Evolutionary conservation across 768 basidiomycete genomes (phyloP), one percentile per base, ranked within the genome.

Genomic region (Inosperma sp.): DNA sequence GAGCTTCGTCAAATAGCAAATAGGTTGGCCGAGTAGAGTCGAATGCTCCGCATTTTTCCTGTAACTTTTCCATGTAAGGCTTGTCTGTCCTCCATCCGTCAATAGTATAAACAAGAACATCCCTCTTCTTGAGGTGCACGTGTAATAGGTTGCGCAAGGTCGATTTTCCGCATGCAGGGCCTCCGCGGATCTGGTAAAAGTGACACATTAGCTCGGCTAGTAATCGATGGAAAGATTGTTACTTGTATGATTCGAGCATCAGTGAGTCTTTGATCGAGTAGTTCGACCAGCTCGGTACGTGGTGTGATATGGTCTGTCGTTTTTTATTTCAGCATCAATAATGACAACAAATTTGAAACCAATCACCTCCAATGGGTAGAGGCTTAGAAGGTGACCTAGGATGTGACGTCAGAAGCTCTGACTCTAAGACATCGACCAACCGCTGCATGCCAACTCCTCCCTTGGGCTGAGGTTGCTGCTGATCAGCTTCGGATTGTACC

Each of bases 1-100:
- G 44, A 34, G 21, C 44, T 23, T 46, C 31, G 31, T 46, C 44
- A 46, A 46, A 46, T 22, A 46, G 44, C 34, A 46, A 46, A 34
- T 34, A 34, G 13, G 31, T 46, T 33, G 44, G 44, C 8, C 21
- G 31, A 23, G 44, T 46, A 34, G 19, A 33, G 21, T 46, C 30
- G 39, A 22, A 40, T 19, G 39, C 39, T 19, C 39, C 22, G 19
- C 16, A 25, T 22, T 40, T 25, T n/a, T n/a, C n/a, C n/a, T 40
- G 22, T 41, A 41, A 25, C 40, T 25, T 41, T 41, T 41, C 2
- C 5, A 2, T 4, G 39, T 40, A 23, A 7, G 8, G 42, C 26
- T 44, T 44, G 42, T 10, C 29, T 21, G 17, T 44, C 19, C 17
- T 44, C 42, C 42, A 44, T 22, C 42, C 42, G 27, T 44, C 1